Conservation (phyloP, 352 stramenopile species). For the Blastocystis sp. region DNA sequence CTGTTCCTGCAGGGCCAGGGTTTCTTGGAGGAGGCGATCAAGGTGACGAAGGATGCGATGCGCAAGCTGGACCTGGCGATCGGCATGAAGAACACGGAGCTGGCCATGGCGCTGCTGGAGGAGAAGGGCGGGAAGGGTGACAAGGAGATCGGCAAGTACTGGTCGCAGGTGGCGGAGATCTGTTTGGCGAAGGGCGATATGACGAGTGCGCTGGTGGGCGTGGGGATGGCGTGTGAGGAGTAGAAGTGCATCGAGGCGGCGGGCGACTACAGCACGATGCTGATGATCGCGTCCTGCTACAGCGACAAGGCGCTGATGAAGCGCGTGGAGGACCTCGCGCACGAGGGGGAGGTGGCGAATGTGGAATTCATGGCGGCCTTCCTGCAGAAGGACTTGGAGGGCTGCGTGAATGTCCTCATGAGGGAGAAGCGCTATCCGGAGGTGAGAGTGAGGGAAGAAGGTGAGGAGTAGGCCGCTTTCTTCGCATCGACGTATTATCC, state of each 20-base stretch:
- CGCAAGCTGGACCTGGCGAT: constrained; percentile 66
- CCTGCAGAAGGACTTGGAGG: constrained; percentile 52
- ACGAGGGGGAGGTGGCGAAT: constrained; percentile 32
- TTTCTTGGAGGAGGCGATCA: constrained; percentile 57
- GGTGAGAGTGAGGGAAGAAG: background rate
- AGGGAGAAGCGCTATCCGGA: constrained; percentile 57
- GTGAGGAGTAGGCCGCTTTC: constrained; percentile 49
- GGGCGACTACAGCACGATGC: constrained; percentile 59
- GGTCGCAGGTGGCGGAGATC: constrained; percentile 57
- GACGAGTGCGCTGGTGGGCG: constrained; percentile 7
- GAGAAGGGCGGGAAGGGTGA: background rate
- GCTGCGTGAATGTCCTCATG: constrained; percentile 27
- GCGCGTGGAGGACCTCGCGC: constrained; percentile 13
- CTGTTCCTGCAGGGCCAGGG: constrained; percentile 65
- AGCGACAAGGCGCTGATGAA: constrained; percentile 50
- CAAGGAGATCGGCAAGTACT: constrained; percentile 63
- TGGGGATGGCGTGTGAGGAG: background rate
- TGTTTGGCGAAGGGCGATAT: constrained; percentile 65
- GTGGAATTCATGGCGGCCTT: constrained; percentile 61
- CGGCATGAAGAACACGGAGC: constrained; percentile 21
- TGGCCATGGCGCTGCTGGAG: constrained; percentile 48
- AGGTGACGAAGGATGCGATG: constrained; percentile 57
- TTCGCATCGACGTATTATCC: constrained; percentile 46
- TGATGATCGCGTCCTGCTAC: constrained; percentile 62
- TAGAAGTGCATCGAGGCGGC: constrained; percentile 57